Evolutionary conservation across 805 yeast species (phyloP).

Genomic region (Pichia paraexigua): DNA sequence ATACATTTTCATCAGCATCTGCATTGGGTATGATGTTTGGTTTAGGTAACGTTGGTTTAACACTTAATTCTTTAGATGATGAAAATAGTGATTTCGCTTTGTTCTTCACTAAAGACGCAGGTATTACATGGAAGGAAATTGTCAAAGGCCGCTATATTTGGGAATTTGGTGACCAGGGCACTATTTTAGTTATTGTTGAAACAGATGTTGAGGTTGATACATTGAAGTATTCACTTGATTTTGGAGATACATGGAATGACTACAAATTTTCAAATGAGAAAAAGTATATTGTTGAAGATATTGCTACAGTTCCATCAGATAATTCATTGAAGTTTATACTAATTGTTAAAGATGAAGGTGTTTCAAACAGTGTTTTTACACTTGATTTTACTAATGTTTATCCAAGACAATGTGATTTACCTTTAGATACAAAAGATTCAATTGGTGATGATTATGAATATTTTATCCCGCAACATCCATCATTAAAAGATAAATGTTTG

Average conservation of each 20-base stretch:
- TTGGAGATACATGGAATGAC: constrained; percentile 70
- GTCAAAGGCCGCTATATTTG: constrained; percentile 71
- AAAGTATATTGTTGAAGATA: constrained; percentile 43
- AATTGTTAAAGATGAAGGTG: constrained; percentile 40
- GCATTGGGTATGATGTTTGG: constrained; percentile 86
- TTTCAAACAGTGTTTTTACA: constrained; percentile 31
- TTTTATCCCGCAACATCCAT: constrained; percentile 55
- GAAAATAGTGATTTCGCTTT: constrained; percentile 46
- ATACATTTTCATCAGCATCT: constrained; percentile 78
- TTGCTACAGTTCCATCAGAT: constrained; percentile 88
- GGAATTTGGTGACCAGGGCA: constrained; percentile 96
- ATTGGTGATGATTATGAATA: constrained; percentile 48
- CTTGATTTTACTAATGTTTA: constrained; percentile 51
- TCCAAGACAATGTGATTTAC: constrained; percentile 47
- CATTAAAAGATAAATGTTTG: constrained; percentile 43
- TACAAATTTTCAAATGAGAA: constrained; percentile 55
- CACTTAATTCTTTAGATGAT: constrained; percentile 32
- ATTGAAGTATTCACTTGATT: constrained; percentile 63
- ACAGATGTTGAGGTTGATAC: constrained; percentile 48
- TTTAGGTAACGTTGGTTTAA: constrained; percentile 85
- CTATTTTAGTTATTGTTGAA: constrained; percentile 67
- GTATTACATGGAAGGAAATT: constrained; percentile 78
- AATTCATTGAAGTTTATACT: constrained; percentile 74
- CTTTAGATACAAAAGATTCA: constrained; percentile 22
- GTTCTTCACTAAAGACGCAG: constrained; percentile 83